Conservation (phyloP, 2,329 filamentous ascomycete genomes). For the Nakataea oryzae region DNA sequence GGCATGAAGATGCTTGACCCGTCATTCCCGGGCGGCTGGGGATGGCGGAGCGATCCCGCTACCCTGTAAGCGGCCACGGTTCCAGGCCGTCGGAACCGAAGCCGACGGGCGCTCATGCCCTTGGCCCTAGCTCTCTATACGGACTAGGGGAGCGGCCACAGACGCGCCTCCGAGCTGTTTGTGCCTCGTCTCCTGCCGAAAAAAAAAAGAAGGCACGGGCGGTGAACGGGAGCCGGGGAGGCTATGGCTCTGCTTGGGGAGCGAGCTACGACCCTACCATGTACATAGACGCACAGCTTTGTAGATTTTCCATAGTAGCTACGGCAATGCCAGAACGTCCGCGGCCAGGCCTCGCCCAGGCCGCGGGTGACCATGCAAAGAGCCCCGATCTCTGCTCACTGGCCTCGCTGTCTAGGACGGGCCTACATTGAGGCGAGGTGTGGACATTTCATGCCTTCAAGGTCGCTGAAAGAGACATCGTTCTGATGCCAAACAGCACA, state of each 20-base stretch:
- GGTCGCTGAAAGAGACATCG: no score
- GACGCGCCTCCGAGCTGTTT: background rate
- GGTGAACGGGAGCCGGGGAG: background rate
- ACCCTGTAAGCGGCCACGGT: constrained; percentile 19
- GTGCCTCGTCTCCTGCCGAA: background rate
- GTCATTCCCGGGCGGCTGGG: constrained; percentile 26
- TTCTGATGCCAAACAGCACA: no score
- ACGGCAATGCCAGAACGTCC: background rate
- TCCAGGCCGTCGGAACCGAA: background rate
- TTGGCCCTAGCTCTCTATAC: background rate
- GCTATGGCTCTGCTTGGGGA: background rate
- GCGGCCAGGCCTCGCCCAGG: background rate
- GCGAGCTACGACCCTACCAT: background rate
- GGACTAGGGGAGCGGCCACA: background rate
- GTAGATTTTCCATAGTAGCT: background rate
- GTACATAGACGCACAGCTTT: background rate
- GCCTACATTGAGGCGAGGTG: no score
- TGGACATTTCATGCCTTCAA: background rate
- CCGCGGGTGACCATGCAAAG: background rate
- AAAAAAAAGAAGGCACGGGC: background rate
- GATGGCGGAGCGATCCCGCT: constrained; percentile 34
- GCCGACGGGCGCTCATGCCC: no score
- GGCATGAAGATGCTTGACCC: constrained; percentile 31
- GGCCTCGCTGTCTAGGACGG: background rate
- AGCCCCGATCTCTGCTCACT: background rate